Percentiles rank a stretch among this genome's conserved stretches.
phyloP scores from a whole-genome alignment of 192 early-diverging fungal genomes.

The Neocallimastix lanati region DNA sequence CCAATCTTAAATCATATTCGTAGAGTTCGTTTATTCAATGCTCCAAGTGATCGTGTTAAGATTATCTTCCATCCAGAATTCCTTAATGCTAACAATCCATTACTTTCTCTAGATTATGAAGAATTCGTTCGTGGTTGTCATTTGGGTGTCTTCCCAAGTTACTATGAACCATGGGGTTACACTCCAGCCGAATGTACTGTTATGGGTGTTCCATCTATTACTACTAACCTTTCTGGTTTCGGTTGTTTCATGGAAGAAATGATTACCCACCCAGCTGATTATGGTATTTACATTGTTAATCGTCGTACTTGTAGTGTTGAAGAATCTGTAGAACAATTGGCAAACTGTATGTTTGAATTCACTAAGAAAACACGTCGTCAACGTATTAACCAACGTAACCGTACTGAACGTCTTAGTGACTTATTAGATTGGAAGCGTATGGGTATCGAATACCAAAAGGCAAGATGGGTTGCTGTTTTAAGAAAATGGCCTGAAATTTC shows the following conservation, averaged over 20 bases:
- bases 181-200: too few species aligned
- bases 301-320: conserved; percentile 78
- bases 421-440: conserved; percentile 95
- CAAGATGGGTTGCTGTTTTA: conserved; percentile 79
- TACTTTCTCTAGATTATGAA: conserved; percentile 86
- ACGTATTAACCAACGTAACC: conserved; percentile 94
- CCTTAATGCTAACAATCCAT: conserved; percentile 83
- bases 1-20: conserved; percentile 72
- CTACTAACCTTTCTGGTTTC: too few species aligned
- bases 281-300: conserved; percentile 95
- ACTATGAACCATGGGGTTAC: conserved; percentile 95
- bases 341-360: conserved; percentile 77
- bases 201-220: too few species aligned
- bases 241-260: too few species aligned
- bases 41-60: conserved; percentile 79
- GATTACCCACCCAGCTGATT: conserved; percentile 60
- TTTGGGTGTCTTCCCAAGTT: conserved; percentile 89
- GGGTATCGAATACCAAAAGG: conserved; percentile 95
- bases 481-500: conserved; percentile 60
- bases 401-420: too few species aligned
- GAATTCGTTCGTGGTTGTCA: too few species aligned
- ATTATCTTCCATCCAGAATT: conserved; percentile 98
- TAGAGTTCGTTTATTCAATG: conserved; percentile 67
- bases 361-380: conserved; percentile 89
- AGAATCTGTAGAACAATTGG: conserved; percentile 76